A percentile compares a stretch with the other conserved stretches of the same genome.
Evolutionary conservation across 2,329 filamentous ascomycete species (phyloP).

Genomic region (Fusarium veterinarium): DNA sequence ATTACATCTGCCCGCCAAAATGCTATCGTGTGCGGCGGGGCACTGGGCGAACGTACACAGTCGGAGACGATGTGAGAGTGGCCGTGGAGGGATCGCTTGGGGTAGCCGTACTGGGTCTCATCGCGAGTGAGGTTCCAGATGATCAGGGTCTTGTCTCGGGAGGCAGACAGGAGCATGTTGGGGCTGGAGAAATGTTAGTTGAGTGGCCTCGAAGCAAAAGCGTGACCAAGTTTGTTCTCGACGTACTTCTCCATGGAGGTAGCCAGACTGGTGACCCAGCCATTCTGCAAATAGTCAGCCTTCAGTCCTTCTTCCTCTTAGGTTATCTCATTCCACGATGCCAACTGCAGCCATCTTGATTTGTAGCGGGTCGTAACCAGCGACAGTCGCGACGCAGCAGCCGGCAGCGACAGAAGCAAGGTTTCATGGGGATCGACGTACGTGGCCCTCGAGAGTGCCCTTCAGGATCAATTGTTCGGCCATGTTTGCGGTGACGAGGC

Average conservation of each 20-base stretch:
- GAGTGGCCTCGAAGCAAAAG: constrained; percentile 7
- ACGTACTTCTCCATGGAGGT: constrained; percentile 98
- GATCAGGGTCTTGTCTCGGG: constrained; percentile 98
- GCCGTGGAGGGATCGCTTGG: constrained; percentile 97
- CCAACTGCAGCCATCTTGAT: constrained; percentile 23
- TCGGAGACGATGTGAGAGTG: constrained; percentile 99
- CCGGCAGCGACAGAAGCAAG: constrained; percentile 24
- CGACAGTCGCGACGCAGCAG: constrained; percentile 34
- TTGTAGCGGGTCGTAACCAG: constrained; percentile 25
- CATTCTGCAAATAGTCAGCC: constrained; percentile 68
- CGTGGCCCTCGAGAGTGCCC: constrained; percentile 97
- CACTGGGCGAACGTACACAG: constrained; percentile 79
- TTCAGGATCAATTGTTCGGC: constrained; percentile 95
- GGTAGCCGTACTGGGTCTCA: constrained; percentile 97
- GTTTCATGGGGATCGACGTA: constrained; percentile 58
- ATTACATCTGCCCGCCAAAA: constrained; percentile 19
- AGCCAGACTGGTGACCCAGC: constrained; percentile 98
- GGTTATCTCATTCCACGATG: constrained; percentile 13
- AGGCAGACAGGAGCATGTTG: constrained; percentile 99
- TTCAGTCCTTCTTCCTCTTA: constrained; percentile 23
- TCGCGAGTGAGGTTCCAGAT: constrained; percentile 99
- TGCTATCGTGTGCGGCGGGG: constrained; percentile 19
- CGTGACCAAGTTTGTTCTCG: constrained; percentile 8
- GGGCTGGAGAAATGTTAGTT: constrained; percentile 67
- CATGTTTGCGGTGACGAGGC: constrained; percentile 69